phyloP scores from a whole-genome alignment of 805 yeast species.

The Metschnikowia bowlesiae region DNA sequence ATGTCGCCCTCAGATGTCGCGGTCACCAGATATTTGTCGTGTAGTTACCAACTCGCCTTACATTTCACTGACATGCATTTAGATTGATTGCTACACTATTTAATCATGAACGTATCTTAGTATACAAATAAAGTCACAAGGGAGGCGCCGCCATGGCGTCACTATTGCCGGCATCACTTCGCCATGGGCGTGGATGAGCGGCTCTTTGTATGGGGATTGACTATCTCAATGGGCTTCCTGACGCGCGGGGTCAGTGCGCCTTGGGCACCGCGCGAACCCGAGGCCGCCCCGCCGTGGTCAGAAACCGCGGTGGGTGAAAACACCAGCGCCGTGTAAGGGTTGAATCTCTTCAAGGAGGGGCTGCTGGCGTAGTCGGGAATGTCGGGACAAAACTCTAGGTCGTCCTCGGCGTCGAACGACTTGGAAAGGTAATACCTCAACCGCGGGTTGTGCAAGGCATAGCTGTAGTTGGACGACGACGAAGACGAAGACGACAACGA shows the following conservation, averaged over 20 bases:
- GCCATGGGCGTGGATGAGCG: slow-evolving; percentile 45
- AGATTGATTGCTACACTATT: too few relatives aligned
- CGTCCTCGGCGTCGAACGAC: slow-evolving; percentile 60
- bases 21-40: too few relatives aligned
- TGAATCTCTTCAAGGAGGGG: slow-evolving; percentile 48
- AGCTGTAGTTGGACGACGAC: slow-evolving; percentile 19
- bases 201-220: slow-evolving; percentile 58
- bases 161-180: background rate
- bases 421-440: slow-evolving; percentile 55
- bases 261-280: background rate
- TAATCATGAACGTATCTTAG: background rate
- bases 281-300: slow-evolving; percentile 16
- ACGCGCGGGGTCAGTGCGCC: slow-evolving; percentile 50
- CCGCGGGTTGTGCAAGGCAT: slow-evolving; percentile 44
- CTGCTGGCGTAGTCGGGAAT: slow-evolving; percentile 35
- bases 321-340: slow-evolving; percentile 62
- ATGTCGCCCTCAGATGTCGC: too few relatives aligned
- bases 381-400: slow-evolving; percentile 62
- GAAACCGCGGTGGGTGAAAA: slow-evolving; percentile 44
- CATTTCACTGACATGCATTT: too few relatives aligned
- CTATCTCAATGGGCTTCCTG: slow-evolving; percentile 57
- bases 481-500: slow-evolving; percentile 11
- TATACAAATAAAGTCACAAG: background rate
- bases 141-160: too few relatives aligned
- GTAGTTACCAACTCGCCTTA: too few relatives aligned